Percentiles rank a stretch among this genome's conserved stretches.
Conservation (phyloP, 345 rosid genomes). For the Limnanthes douglasii region DNA sequence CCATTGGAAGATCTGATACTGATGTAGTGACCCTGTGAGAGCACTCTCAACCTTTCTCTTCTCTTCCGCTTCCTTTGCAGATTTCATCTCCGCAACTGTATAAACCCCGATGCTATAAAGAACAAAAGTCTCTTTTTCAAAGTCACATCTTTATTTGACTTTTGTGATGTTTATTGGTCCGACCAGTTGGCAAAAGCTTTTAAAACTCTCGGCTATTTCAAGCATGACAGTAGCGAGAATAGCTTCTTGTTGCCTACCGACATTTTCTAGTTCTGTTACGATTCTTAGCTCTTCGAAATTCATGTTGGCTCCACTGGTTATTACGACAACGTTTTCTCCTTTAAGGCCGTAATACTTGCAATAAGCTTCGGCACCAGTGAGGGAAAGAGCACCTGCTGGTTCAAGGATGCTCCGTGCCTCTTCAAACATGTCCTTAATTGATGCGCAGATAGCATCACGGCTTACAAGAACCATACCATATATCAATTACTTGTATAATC, state of each 20-base stretch:
- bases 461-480: constrained; percentile 95
- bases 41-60: constrained; percentile 55
- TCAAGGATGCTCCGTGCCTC: constrained; percentile 89
- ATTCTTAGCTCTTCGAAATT: constrained; percentile 84
- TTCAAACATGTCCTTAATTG: constrained; percentile 98
- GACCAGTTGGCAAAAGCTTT: constrained; percentile 70
- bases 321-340: constrained; percentile 64
- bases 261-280: constrained; percentile 92
- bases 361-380: constrained; percentile 98
- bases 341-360: constrained; percentile 76
- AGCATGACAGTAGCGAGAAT: constrained; percentile 74
- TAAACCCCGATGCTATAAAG: constrained; percentile 86
- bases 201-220: constrained; percentile 78
- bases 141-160: constrained; percentile 70
- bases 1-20: constrained; percentile 49
- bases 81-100: constrained; percentile 54
- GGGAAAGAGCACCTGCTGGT: constrained; percentile 96
- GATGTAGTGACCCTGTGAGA: constrained; percentile 35
- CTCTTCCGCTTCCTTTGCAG: constrained; percentile 37
- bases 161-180: constrained; percentile 70
- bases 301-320: constrained; percentile 97
- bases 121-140: constrained; percentile 65
- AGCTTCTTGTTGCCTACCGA: constrained; percentile 92
- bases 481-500: constrained; percentile 55
- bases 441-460: constrained; percentile 99